phyloP scores from a whole-genome alignment of 805 yeast species.

The Starmerella kuoi region DNA sequence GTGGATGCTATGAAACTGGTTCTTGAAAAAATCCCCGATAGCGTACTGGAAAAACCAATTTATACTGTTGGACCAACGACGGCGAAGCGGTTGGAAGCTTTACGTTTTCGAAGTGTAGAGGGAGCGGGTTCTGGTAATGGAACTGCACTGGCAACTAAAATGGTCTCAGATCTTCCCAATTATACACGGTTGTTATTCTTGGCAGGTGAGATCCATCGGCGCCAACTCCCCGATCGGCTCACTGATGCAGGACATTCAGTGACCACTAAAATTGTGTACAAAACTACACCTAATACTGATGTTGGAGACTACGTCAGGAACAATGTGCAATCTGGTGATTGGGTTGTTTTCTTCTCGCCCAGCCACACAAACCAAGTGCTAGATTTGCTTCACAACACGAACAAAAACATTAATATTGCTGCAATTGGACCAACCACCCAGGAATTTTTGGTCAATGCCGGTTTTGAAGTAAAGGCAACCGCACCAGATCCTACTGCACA shows the following conservation, averaged over 20 bases:
- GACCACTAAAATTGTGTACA: constrained; percentile 54
- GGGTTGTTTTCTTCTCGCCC: constrained; percentile 86
- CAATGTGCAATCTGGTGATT: constrained; percentile 28
- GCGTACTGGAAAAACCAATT: constrained; percentile 32
- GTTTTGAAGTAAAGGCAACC: constrained; percentile 48
- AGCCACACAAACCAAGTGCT: constrained; percentile 68
- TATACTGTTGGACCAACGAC: constrained; percentile 94
- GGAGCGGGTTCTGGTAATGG: constrained; percentile 85
- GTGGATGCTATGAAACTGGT: constrained; percentile 55
- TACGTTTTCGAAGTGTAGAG: constrained; percentile 56
- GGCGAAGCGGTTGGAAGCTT: constrained; percentile 38
- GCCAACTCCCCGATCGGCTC: constrained; percentile 60
- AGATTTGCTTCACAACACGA: constrained; percentile 30
- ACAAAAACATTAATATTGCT: constrained; percentile 39
- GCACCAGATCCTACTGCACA: constrained; percentile 63
- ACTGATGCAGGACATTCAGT: constrained; percentile 34
- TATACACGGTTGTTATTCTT: constrained; percentile 40
- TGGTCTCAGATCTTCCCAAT: constrained; percentile 29
- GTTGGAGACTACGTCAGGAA: constrained; percentile 30
- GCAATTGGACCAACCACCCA: constrained; percentile 87
- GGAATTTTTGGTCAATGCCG: constrained; percentile 43
- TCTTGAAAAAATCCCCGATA: constrained; percentile 26
- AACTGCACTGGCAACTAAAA: constrained; percentile 48
- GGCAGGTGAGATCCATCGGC: constrained; percentile 78
- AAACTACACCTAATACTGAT: constrained; percentile 44